These are phyloP conservation scores for Microascus cirrosus DNA, from an alignment of 2,329 filamentous ascomycete genomes.

Conservation along the genomic window DNA sequence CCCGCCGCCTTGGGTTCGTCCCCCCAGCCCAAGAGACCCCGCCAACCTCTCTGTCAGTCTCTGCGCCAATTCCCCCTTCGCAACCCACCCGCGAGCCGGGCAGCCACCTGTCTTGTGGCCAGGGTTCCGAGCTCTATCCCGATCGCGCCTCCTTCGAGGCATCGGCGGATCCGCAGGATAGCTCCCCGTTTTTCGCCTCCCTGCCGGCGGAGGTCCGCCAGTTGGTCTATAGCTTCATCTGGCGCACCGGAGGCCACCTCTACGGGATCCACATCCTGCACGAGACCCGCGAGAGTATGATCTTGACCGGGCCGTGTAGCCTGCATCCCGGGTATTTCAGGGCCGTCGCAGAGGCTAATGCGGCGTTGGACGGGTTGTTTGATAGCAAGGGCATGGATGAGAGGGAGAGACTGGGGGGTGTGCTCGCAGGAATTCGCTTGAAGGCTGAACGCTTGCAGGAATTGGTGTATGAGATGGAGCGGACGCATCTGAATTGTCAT, in stretches of 20 bases:
- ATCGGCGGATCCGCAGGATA: not conserved
- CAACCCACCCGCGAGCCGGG: too few relatives aligned
- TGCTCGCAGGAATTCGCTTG: not conserved
- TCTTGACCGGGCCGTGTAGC: not conserved
- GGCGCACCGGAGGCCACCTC: not conserved
- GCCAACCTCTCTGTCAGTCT: too few relatives aligned
- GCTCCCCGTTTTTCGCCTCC: not conserved
- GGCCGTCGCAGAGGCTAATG: not conserved
- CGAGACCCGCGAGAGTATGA: not conserved
- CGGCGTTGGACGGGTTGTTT: not conserved
- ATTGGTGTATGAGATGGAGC: not conserved
- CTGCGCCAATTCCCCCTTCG: too few relatives aligned
- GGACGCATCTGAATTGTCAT: not conserved
- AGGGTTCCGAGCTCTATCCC: too few relatives aligned
- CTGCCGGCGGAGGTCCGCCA: not conserved
- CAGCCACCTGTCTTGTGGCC: too few relatives aligned
- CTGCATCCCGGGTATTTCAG: not conserved
- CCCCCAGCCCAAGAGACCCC: too few relatives aligned
- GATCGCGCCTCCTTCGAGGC: not conserved
- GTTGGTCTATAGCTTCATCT: not conserved
- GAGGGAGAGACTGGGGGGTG: not conserved
- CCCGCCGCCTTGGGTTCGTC: too few relatives aligned
- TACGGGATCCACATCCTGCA: slow-evolving; percentile 1
- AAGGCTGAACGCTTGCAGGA: not conserved
- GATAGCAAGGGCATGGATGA: not conserved